These are phyloP conservation scores for Candida ponderosae DNA, from an alignment of 805 yeast species.

Conservation along the genomic window DNA sequence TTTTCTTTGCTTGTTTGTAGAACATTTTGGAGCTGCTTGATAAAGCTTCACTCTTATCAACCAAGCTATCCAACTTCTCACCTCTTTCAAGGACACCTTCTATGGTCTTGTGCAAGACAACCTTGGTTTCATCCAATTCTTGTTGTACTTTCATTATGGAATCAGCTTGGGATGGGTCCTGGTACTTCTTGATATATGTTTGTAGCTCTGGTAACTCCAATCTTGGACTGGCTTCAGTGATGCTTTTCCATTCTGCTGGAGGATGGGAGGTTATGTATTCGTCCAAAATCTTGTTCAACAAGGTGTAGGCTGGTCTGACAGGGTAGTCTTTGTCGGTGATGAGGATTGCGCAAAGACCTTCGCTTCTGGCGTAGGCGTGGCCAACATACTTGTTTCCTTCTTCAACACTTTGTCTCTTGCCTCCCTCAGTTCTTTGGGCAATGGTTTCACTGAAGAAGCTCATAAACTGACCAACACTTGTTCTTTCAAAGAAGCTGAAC, in stretches of 20 bases:
- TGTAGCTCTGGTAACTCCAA: constrained; percentile 56
- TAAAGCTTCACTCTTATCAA: constrained; percentile 91
- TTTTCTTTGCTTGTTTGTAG: constrained; percentile 94
- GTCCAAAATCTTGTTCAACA: constrained; percentile 83
- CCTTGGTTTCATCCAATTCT: constrained; percentile 95
- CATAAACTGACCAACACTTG: constrained; percentile 85
- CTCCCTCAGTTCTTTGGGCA: constrained; percentile 76
- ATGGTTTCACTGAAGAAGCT: constrained; percentile 89
- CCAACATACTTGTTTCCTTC: constrained; percentile 83
- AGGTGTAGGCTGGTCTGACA: constrained; percentile 90
- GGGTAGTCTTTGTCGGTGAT: constrained; percentile 96
- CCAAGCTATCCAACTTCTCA: constrained; percentile 88
- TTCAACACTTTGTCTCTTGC: constrained; percentile 91
- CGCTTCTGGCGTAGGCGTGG: constrained; percentile 83
- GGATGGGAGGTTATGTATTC: constrained; percentile 86
- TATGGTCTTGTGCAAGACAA: constrained; percentile 91
- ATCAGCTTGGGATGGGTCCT: constrained; percentile 96
- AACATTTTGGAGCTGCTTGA: constrained; percentile 86
- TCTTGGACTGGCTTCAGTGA: constrained; percentile 35
- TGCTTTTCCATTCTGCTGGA: constrained; percentile 53
- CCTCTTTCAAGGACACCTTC: constrained; percentile 94
- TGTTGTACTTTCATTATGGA: constrained; percentile 95
- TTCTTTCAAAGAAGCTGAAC: constrained; percentile 84
- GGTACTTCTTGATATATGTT: constrained; percentile 72
- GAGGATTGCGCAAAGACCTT: constrained; percentile 86